Evolutionary conservation across 2,329 filamentous ascomycete species (phyloP), one percentile per base, ranked within the genome.

Genomic region (Talaromyces sp.): DNA sequence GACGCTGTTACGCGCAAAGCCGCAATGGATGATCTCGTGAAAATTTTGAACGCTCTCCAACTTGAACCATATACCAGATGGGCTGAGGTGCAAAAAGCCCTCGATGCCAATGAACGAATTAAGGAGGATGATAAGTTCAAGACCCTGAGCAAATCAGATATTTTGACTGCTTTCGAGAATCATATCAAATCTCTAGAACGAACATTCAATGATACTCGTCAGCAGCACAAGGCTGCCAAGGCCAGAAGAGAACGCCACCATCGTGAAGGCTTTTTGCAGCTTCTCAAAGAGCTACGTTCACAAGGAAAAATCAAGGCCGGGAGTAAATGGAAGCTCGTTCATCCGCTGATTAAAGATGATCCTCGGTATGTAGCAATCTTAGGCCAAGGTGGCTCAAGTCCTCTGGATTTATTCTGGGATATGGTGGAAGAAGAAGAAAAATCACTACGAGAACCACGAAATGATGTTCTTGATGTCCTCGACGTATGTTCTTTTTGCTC

Each of bases 401-500:
- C 94, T 14, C 83, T 96, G 65, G 92, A 97, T 69, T 81, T 99
- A 7, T 97, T 99, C 79, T 97, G 93, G 91, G 94, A 99, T 72
- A 81, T 92, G 54, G 83, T 97, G 27, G 94, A 97, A 73, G 92
- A 96, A 73, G 92, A 97, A 74, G 93, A 99, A 70, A 86, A 90
- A 61, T 87, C 88, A n/a, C 80, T 97, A 54, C 88, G 92, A 63
- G 87, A 85, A 55, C 88, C 88, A 54, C 84, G 91, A 63, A 95
- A 94, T 71, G 87, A 92, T 70, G 89, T 95, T 43, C 80, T 94
- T 65, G 92, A 96, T 76, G 91, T 94, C 66, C 82, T 96, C 67
- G 90, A 95, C 81, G 91, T 94, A 75, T 80, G 87, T 79, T 14
- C 24, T 46, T 27, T 41, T 51, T 43, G 26, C 26, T 19, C 14